phyloP scores from a whole-genome alignment of 1,284 basidiomycete genomes.

The Mycena citricolor region DNA sequence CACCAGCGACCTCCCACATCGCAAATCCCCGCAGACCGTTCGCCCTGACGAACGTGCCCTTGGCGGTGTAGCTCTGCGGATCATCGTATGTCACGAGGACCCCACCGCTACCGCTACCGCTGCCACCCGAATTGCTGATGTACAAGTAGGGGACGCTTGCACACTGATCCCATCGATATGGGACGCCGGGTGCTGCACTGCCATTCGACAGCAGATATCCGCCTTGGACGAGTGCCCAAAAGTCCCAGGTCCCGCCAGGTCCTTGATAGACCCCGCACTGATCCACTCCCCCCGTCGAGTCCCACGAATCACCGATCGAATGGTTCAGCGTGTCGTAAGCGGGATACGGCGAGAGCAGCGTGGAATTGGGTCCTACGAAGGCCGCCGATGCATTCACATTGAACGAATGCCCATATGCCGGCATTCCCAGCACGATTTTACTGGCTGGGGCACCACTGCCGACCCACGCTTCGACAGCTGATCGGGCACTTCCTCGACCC shows the following conservation, averaged over 20 bases:
- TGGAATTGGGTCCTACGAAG: conserved; percentile 26
- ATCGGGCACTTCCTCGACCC: conserved; percentile 40
- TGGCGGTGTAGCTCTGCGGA: conserved; percentile 24
- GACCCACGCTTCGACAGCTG: conserved; percentile 64
- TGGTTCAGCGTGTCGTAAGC: conserved; percentile 38
- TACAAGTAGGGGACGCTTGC: conserved; percentile 26
- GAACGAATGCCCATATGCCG: conserved; percentile 60
- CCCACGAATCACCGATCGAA: conserved; percentile 50
- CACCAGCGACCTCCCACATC: conserved; percentile 49
- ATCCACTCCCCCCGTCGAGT: conserved; percentile 36
- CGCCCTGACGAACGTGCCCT: conserved; percentile 26
- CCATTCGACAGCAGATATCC: conserved; percentile 47
- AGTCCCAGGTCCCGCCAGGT: conserved; percentile 42
- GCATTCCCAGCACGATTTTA: conserved; percentile 72
- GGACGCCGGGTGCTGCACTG: conserved; percentile 39
- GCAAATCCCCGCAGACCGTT: conserved; percentile 38
- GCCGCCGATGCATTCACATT: conserved; percentile 34
- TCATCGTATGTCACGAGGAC: conserved; percentile 50
- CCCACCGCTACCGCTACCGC: too few relatives aligned
- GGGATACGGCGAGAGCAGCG: conserved; percentile 39
- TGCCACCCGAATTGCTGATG: conserved; percentile 6
- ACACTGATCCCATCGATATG: conserved; percentile 48
- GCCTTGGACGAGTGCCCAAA: conserved; percentile 44
- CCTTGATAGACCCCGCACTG: conserved; percentile 41
- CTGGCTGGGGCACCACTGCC: conserved; percentile 63